phyloP scores from a whole-genome alignment of 768 basidiomycete genomes.

The Termitomyces sp. region DNA sequence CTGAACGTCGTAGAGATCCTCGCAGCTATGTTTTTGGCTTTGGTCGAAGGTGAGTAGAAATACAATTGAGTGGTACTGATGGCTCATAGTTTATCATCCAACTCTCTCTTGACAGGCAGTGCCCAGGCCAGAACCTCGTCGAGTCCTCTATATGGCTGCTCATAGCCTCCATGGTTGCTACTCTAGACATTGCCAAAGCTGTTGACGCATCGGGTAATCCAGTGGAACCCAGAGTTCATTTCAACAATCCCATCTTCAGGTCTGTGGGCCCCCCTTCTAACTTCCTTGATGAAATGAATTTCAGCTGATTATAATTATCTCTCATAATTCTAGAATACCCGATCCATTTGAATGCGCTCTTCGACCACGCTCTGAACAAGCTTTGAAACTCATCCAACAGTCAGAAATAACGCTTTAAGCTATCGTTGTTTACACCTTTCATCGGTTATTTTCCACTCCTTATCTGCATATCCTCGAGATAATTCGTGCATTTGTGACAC shows the following conservation, averaged over 20 bases:
- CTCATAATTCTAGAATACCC: slow-evolving; percentile 35
- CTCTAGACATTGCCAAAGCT: slow-evolving; percentile 51
- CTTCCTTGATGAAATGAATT: neutral
- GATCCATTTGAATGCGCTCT: slow-evolving; percentile 47
- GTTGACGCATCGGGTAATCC: slow-evolving; percentile 45
- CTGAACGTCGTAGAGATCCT: slow-evolving; percentile 26
- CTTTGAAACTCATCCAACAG: slow-evolving; percentile 36
- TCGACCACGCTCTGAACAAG: slow-evolving; percentile 45
- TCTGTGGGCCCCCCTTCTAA: slow-evolving; percentile 23
- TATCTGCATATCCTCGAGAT: neutral
- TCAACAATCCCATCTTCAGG: slow-evolving; percentile 65
- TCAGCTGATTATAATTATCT: neutral
- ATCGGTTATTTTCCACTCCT: neutral
- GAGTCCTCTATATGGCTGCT: slow-evolving; percentile 64
- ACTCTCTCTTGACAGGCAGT: slow-evolving; percentile 36
- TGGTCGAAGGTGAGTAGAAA: slow-evolving; percentile 33
- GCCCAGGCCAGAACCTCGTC: slow-evolving; percentile 62
- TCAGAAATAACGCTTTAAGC: slow-evolving; percentile 19
- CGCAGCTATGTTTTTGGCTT: slow-evolving; percentile 37
- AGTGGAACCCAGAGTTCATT: slow-evolving; percentile 47
- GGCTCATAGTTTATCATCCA: neutral
- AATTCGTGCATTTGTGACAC: neutral
- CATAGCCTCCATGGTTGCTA: slow-evolving; percentile 52
- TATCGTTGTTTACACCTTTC: slow-evolving; percentile 4
- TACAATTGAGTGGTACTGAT: neutral